Conservation (phyloP, 306 rosid species). For the Rubus idaeus region DNA sequence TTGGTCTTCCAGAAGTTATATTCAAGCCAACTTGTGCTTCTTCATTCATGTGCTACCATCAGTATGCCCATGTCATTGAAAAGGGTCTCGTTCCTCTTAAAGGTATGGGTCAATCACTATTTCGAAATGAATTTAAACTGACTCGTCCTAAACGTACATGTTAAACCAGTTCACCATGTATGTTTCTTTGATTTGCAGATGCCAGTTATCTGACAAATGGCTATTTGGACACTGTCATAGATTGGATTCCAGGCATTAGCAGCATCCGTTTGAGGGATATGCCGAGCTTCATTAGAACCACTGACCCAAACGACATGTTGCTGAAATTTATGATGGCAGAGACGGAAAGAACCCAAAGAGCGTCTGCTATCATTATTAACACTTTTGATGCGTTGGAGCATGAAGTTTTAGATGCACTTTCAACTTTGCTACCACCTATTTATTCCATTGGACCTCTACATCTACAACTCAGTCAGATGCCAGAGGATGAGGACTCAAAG, state of each 20-base stretch:
- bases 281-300: slow-evolving; percentile 45
- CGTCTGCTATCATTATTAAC: slow-evolving; percentile 53
- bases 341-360: slow-evolving; percentile 28
- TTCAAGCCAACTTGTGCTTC: slow-evolving; percentile 39
- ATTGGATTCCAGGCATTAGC: slow-evolving; percentile 47
- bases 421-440: slow-evolving; percentile 37
- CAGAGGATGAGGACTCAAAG: neutral
- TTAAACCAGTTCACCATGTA: too few species aligned
- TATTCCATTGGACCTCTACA: slow-evolving; percentile 59
- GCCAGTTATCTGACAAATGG: slow-evolving; percentile 35
- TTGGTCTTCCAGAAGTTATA: slow-evolving; percentile 27
- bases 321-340: neutral
- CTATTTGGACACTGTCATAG: slow-evolving; percentile 38
- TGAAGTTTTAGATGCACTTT: slow-evolving; percentile 32
- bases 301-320: slow-evolving; percentile 40
- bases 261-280: slow-evolving; percentile 45
- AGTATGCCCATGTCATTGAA: slow-evolving; percentile 19
- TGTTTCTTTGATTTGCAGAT: slow-evolving; percentile 26
- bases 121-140: too few species aligned
- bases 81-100: slow-evolving; percentile 30
- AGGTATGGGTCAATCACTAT: slow-evolving; percentile 16
- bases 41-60: slow-evolving; percentile 27
- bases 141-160: too few species aligned
- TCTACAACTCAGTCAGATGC: slow-evolving; percentile 13
- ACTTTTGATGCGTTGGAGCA: slow-evolving; percentile 49